Conservation (phyloP, 768 basidiomycete species). For the Pleurotus sapidus region DNA sequence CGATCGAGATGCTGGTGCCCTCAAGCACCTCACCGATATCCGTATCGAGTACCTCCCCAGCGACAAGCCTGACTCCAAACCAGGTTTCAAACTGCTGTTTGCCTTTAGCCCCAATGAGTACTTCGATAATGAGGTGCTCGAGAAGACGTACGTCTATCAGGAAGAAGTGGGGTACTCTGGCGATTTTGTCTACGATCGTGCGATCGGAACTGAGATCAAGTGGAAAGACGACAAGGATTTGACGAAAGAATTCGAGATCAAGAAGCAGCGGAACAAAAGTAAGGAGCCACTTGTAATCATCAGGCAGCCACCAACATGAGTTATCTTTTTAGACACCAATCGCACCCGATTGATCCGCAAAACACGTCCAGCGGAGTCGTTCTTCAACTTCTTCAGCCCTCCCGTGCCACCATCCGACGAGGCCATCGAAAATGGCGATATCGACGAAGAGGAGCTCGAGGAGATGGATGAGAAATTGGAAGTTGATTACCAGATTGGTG, state of each 20-base stretch:
- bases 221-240: conserved; percentile 99
- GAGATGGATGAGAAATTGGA: conserved; percentile 93
- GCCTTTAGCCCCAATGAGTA: conserved; percentile 79
- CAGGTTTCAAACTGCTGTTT: conserved; percentile 93
- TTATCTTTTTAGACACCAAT: conserved; percentile 62
- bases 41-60: conserved; percentile 69
- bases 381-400: conserved; percentile 98
- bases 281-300: conserved; percentile 8
- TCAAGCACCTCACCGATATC: conserved; percentile 82
- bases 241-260: conserved; percentile 96
- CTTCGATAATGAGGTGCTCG: conserved; percentile 81
- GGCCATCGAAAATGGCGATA: conserved; percentile 63
- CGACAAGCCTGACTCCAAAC: conserved; percentile 57
- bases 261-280: conserved; percentile 99
- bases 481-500: conserved; percentile 96
- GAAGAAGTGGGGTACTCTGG: conserved; percentile 93
- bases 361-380: conserved; percentile 87
- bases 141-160: conserved; percentile 94
- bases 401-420: conserved; percentile 71
- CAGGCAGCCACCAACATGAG: background rate
- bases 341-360: conserved; percentile 83
- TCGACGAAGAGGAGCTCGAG: conserved; percentile 83
- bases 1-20: conserved; percentile 84
- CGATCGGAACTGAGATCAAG: conserved; percentile 89
- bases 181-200: conserved; percentile 95